These are phyloP conservation scores for Suzukiozyma palmioleophila DNA, from an alignment of 1,139 yeast genomes.

Conservation along the genomic window DNA sequence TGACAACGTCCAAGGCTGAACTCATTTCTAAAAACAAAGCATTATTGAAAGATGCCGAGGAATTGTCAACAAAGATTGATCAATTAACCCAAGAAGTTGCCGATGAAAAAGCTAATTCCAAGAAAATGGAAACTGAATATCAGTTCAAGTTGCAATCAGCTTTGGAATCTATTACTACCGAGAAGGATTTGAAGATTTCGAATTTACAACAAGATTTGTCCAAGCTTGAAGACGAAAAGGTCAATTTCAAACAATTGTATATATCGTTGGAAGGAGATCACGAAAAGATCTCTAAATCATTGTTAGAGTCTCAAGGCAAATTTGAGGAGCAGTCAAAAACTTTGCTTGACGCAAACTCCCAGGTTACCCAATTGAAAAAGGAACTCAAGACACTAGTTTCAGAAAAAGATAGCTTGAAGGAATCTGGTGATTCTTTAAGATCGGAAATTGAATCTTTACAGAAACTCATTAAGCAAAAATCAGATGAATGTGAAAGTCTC, in stretches of 20 bases:
- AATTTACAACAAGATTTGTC: conserved; percentile 9
- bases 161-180: conserved; percentile 25
- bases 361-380: not conserved
- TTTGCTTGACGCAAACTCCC: not conserved
- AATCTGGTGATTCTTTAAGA: not conserved
- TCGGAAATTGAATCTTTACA: not conserved
- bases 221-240: conserved; percentile 5
- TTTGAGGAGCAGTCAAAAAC: conserved; percentile 3
- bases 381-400: not conserved
- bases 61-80: not conserved
- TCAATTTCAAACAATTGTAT: conserved; percentile 5
- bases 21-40: conserved; percentile 2
- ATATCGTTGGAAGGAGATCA: conserved; percentile 9
- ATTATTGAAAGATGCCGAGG: conserved; percentile 3
- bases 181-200: conserved; percentile 21
- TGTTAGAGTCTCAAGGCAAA: conserved; percentile 5
- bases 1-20: conserved; percentile 3
- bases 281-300: conserved; percentile 6
- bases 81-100: conserved; percentile 2
- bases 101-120: conserved; percentile 3
- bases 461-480: too few species aligned
- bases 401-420: not conserved
- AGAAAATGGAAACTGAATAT: conserved; percentile 18
- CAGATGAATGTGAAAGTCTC: too few species aligned
- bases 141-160: conserved; percentile 26